Percentiles rank a stretch among this genome's conserved stretches.
phyloP scores from a whole-genome alignment of 352 stramenopile species.

The Phytophthora megakarya region DNA sequence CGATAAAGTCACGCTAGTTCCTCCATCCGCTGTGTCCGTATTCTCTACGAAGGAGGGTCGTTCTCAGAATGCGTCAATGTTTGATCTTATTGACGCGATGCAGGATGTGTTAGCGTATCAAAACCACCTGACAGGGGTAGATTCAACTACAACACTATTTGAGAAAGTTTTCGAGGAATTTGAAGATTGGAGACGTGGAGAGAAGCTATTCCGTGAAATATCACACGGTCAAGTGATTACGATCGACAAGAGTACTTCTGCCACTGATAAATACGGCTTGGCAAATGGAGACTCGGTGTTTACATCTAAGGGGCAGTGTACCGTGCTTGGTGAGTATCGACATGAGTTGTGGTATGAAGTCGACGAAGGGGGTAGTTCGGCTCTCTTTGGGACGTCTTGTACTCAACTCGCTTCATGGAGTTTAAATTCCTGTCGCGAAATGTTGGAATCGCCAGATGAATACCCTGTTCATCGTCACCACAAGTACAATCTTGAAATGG shows the following conservation, averaged over 20 bases:
- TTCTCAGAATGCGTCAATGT: slow-evolving; percentile 47
- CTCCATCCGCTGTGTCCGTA: slow-evolving; percentile 26
- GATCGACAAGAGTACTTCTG: slow-evolving; percentile 37
- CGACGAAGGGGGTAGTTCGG: slow-evolving; percentile 19
- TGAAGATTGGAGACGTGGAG: slow-evolving; percentile 30
- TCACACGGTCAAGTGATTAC: slow-evolving; percentile 39
- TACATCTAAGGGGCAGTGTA: slow-evolving; percentile 59
- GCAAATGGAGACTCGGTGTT: slow-evolving; percentile 59
- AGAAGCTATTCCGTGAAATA: slow-evolving; percentile 42
- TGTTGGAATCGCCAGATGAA: slow-evolving; percentile 45
- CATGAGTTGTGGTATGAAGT: slow-evolving; percentile 78
- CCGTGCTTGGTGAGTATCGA: slow-evolving; percentile 60
- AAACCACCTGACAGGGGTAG: background rate
- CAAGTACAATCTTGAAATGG: slow-evolving; percentile 29
- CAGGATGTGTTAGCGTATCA: slow-evolving; percentile 35
- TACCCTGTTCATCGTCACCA: slow-evolving; percentile 49
- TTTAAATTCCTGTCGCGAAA: slow-evolving; percentile 48
- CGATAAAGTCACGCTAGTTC: slow-evolving; percentile 81
- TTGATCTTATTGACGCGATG: slow-evolving; percentile 42
- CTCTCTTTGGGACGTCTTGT: slow-evolving; percentile 6
- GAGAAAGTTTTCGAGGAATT: slow-evolving; percentile 36
- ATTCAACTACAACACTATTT: slow-evolving; percentile 22
- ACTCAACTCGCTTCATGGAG: slow-evolving; percentile 50
- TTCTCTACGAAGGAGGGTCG: slow-evolving; percentile 1
- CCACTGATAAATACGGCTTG: slow-evolving; percentile 47